Base-by-base conservation (phyloP, 1,284 basidiomycete species). In the Ustilago curta region DNA sequence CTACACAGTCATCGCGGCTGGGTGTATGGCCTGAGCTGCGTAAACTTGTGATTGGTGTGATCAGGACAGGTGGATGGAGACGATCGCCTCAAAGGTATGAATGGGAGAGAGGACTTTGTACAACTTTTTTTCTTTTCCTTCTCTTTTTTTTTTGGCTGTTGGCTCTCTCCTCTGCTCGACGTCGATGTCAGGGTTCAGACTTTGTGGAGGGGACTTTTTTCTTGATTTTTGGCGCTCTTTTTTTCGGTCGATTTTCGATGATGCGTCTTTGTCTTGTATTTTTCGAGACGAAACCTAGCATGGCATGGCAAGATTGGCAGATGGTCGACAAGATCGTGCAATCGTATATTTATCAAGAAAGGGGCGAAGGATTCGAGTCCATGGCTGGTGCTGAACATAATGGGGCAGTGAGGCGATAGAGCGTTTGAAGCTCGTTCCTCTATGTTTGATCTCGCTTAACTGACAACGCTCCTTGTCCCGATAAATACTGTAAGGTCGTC, bases 141-240 rank as follows among this genome's bases (percentile, higher is more conserved):
- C 27, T 27, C 18, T 29, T 29, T 29, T 29, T 29, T 29, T 29
- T 29, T 45, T 45, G n/a, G n/a, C n/a, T n/a, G n/a, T n/a, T n/a
- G n/a, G n/a, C 25, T 44, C 25, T 25, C 18, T 44, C 3, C n/a
- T n/a, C 8, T 27, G 27, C 27, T 27, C 27, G 27, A 27, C 3
- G 27, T 43, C 39, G 19, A 25, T 29, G n/a, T 47, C 45, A 29
- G 27, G 25, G 27, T 25, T 29, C 45, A 29, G 8, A 29, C 27
- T 18, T 27, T 18, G 45, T 47, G 45, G 45, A 47, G 45, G 45
- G 27, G n/a, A 8, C 14, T 44, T 29, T 47, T 47, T n/a, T 47
- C 29, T 47, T 16, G 44, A 45, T 29, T 47, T 47, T 29, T 18
- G 1, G n/a, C 16, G 4, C 8, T n/a, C n/a, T 47, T 45, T 45